Base-by-base conservation (phyloP, 176 grass and related monocot genomes). In the Rhipidocladum racemiflorum region DNA sequence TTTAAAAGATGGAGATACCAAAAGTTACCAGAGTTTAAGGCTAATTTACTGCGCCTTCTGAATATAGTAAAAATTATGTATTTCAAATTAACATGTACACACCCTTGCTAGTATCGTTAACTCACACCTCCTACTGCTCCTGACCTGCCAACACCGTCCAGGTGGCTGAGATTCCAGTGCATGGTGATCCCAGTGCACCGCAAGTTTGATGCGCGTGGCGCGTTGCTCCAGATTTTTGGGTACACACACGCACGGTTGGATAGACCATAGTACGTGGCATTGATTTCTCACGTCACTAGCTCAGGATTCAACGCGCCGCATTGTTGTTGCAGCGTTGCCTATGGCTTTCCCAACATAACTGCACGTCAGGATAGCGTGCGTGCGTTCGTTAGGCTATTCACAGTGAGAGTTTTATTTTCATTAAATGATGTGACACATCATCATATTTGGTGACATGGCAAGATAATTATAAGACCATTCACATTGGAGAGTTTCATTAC, bases 281-380 rank as follows among this genome's bases (percentile, higher is more conserved):
- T 88, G 38, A 88, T 55, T 61, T 28, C 55, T 76, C 72, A 61
- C 32, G 85, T 38, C 85, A 81, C 51, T 16, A 53, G 49, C 40
- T 48, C 62, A 28, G 12, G 12, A 59, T 7, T 77, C 25, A 87
- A 39, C 80, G 68, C 28, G 2, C 27, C 14, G 65, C 39, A 34
- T 29, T 51, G 39, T 29, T 44, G 24, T 15, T 15, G 39, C 59
- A n/a, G 36, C 49, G 55, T 79, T 79, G n/a, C 10, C 30, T 34
- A 9, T 85, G 16, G 77, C 87, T 84, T 68, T 88, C 87, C 29
- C 17, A 8, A 4, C 49, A 7, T 68, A 60, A 34, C 56, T 74
- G 68, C 68, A 73, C 66, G 50, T 43, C 65, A 53, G 5, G 35
- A 48, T 62, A 18, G 23, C 55, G 74, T 76, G 32, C 36, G 36